Evolutionary conservation across 805 yeast species (phyloP), one percentile per base, ranked within the genome.

Genomic region (Wickerhamiella azyma): DNA sequence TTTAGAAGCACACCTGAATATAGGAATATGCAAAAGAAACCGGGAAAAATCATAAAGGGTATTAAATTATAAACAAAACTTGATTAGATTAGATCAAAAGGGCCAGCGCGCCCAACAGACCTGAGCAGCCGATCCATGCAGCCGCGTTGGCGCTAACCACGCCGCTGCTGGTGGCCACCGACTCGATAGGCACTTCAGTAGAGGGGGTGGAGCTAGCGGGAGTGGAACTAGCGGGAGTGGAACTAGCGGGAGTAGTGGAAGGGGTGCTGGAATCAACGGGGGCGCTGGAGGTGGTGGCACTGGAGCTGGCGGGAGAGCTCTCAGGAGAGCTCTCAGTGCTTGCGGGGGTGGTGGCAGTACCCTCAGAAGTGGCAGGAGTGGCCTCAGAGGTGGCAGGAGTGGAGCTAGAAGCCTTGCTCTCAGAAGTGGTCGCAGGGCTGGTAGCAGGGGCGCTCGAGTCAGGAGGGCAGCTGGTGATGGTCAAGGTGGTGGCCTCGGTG

Each of bases 401-500:
- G n/a, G n/a, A n/a, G n/a, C n/a, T n/a, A n/a, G n/a, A n/a, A n/a
- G n/a, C n/a, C n/a, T n/a, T n/a, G n/a, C n/a, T n/a, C n/a, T n/a
- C n/a, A n/a, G n/a, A n/a, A n/a, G n/a, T n/a, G n/a, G n/a, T n/a
- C n/a, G n/a, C n/a, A n/a, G n/a, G n/a, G n/a, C n/a, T n/a, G n/a
- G n/a, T 59, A 62, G 89, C 80, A 72, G 94, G 82, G 62, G 86
- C 18, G 29, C 38, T 44, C 16, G 43, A 39, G 16, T 51, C 50
- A 37, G 54, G 50, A 5, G 57, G 88, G 67, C 83, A 78, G 72
- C 84, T 80, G 59, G 94, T 81, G 75, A 83, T 72, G 64, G 92
- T 83, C 60, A 84, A 66, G 56, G 94, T 83, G 64, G 89, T 81
- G 50, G 89, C 78, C 58, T 65, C 79, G 51, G 88, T 76, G 61